Evolutionary conservation across 78 protist species (phyloP).

Genomic region (Emiliania huxleyi): DNA sequence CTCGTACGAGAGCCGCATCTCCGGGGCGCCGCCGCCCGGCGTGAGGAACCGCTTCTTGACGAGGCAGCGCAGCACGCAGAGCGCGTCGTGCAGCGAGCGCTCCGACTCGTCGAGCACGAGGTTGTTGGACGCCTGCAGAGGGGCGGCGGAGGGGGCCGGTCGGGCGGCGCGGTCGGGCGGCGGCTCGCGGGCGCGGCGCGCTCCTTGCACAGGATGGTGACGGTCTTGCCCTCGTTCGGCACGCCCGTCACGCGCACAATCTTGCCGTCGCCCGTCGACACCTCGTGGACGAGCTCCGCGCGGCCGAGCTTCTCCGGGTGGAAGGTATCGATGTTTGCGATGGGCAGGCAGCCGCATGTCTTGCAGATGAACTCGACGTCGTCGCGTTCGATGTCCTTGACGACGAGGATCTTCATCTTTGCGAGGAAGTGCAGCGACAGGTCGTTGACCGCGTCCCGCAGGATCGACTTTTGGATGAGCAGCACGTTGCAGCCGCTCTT

Average conservation of each 20-base stretch:
- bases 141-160: too few relatives aligned
- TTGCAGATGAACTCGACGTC: slow-evolving; percentile 94
- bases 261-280: slow-evolving; percentile 78
- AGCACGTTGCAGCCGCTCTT: slow-evolving; percentile 96
- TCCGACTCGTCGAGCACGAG: slow-evolving; percentile 75
- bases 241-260: slow-evolving; percentile 82
- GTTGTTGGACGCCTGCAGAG: slow-evolving; percentile 96
- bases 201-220: slow-evolving; percentile 74
- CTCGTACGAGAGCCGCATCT: slow-evolving; percentile 62
- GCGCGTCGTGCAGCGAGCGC: slow-evolving; percentile 98
- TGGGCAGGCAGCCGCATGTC: slow-evolving; percentile 92
- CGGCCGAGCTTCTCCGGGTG: slow-evolving; percentile 89
- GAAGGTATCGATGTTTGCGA: slow-evolving; percentile 87
- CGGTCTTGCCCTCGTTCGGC: slow-evolving; percentile 83
- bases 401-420: slow-evolving; percentile 92
- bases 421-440: slow-evolving; percentile 92
- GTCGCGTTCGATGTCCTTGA: slow-evolving; percentile 96
- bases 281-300: slow-evolving; percentile 91
- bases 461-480: slow-evolving; percentile 95
- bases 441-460: slow-evolving; percentile 95
- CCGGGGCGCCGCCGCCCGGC: slow-evolving; percentile 99
- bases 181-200: too few relatives aligned
- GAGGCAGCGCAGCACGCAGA: slow-evolving; percentile 98
- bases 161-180: too few relatives aligned
- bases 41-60: slow-evolving; percentile 88